phyloP scores from a whole-genome alignment of 164 flowering plant genomes.

The Vitis labrusca region DNA sequence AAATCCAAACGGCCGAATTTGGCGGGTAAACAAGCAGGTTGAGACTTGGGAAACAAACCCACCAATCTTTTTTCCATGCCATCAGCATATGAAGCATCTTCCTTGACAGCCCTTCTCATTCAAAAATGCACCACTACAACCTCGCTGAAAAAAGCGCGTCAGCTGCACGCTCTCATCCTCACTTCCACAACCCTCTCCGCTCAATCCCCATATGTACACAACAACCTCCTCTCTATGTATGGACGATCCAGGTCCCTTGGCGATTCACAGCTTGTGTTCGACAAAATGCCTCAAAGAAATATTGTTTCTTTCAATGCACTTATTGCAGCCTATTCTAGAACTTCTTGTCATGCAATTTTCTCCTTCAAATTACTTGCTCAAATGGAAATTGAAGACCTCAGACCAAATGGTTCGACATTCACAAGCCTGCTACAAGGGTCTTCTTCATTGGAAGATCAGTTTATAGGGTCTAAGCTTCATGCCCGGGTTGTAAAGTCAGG shows the following conservation, averaged over 20 bases:
- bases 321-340: constrained; percentile 62
- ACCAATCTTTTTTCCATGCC: constrained; percentile 6
- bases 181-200: constrained; percentile 28
- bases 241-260: constrained; percentile 49
- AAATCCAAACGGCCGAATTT: constrained; percentile 1
- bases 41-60: too few relatives aligned
- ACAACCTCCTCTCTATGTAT: constrained; percentile 80
- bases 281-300: constrained; percentile 72
- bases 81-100: constrained; percentile 22
- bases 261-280: constrained; percentile 60
- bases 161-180: constrained; percentile 69
- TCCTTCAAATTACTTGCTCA: constrained; percentile 34
- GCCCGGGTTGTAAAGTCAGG: constrained; percentile 54
- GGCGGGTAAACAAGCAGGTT: too few relatives aligned
- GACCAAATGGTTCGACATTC: constrained; percentile 61
- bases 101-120: constrained; percentile 28
- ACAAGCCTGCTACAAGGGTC: constrained; percentile 70
- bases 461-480: constrained; percentile 51
- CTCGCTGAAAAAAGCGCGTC: constrained; percentile 58
- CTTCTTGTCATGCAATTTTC: constrained; percentile 21
- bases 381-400: constrained; percentile 37
- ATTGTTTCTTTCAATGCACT: constrained; percentile 75
- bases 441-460: constrained; percentile 30
- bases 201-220: constrained; percentile 52
- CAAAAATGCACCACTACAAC: constrained; percentile 54